Conservation (phyloP, 1,284 basidiomycete genomes). For the Crucibulum parvulum region DNA sequence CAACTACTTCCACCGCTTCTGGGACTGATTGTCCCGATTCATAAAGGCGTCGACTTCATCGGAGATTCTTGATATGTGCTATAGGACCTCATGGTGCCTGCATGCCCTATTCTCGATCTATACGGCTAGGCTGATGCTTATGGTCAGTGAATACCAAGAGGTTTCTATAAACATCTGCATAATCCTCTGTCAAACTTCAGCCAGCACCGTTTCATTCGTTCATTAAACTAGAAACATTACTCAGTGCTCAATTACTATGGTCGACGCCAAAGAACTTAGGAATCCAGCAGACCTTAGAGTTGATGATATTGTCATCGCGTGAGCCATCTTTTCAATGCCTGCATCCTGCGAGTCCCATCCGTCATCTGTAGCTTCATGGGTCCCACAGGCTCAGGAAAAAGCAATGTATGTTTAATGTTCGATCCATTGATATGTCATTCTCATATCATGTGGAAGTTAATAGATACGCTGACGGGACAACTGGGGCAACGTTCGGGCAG, state of each 20-base stretch:
- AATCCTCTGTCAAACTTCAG: too few species aligned
- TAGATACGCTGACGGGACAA: conserved; percentile 9
- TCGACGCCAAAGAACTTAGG: not conserved
- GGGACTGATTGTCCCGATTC: too few species aligned
- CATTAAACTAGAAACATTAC: not conserved
- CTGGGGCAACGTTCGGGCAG: conserved; percentile 12
- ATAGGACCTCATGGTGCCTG: too few species aligned
- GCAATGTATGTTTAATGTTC: conserved; percentile 15
- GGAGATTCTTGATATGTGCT: too few species aligned
- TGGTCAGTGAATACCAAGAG: too few species aligned
- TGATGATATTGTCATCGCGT: conserved; percentile 24
- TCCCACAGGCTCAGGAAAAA: conserved; percentile 31
- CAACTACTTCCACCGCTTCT: too few species aligned
- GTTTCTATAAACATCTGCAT: too few species aligned
- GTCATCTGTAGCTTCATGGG: conserved; percentile 21
- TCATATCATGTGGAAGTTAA: conserved; percentile 15
- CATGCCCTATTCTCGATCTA: too few species aligned
- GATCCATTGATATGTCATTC: not conserved
- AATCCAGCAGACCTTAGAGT: conserved; percentile 1
- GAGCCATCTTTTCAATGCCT: conserved; percentile 1
- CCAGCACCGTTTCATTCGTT: too few species aligned
- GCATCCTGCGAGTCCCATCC: not conserved
- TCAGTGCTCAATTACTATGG: not conserved
- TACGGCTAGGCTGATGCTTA: too few species aligned
- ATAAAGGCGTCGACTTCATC: too few species aligned